phyloP scores from a whole-genome alignment of 192 early-diverging fungal genomes.

The Umbelopsis sp. region DNA sequence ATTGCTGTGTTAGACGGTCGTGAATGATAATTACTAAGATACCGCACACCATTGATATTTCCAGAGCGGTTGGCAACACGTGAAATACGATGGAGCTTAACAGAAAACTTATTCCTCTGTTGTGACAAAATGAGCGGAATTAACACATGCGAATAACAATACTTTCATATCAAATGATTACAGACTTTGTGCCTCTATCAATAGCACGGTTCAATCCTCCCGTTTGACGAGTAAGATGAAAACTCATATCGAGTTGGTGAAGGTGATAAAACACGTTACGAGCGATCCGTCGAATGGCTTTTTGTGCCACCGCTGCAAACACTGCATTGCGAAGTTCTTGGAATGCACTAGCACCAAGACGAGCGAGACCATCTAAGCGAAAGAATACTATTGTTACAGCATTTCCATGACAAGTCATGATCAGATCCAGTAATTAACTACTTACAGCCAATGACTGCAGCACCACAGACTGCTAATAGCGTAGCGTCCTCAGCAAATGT shows the following conservation, averaged over 20 bases:
- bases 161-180: not conserved
- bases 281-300: conserved; percentile 86
- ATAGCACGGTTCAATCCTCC: conserved; percentile 96
- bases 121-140: conserved; percentile 21
- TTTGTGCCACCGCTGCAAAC: conserved; percentile 92
- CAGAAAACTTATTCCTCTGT: conserved; percentile 94
- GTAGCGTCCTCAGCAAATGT: conserved; percentile 64
- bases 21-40: conserved; percentile 73
- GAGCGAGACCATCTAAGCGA: conserved; percentile 76
- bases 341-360: conserved; percentile 79
- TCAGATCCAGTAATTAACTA: not conserved
- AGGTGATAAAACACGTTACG: conserved; percentile 91
- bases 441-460: conserved; percentile 88
- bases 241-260: conserved; percentile 83
- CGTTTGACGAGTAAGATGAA: conserved; percentile 93
- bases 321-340: conserved; percentile 94
- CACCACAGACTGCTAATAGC: conserved; percentile 80
- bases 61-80: conserved; percentile 90
- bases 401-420: not conserved
- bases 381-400: not conserved
- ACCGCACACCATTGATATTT: conserved; percentile 94
- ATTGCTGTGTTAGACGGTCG: not conserved
- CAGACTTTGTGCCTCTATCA: conserved; percentile 83
- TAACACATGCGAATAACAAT: not conserved
- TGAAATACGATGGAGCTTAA: conserved; percentile 95